phyloP scores from a whole-genome alignment of 768 basidiomycete genomes.

The Krasilnikovozyma curviuscula region DNA sequence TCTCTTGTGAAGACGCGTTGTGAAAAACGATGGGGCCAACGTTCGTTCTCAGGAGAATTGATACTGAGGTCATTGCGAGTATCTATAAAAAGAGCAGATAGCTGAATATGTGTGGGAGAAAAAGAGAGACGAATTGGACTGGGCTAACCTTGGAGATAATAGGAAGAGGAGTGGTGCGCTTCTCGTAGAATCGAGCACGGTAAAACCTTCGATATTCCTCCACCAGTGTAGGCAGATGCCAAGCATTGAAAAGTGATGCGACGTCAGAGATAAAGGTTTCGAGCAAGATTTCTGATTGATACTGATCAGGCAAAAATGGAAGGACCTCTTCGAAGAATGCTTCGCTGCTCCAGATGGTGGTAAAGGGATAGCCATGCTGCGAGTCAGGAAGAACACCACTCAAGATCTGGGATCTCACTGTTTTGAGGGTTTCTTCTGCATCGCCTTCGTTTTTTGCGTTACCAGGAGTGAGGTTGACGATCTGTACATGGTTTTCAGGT shows the following conservation, averaged over 20 bases:
- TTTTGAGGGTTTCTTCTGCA: too few relatives aligned
- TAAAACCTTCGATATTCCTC: constrained; percentile 22
- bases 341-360: constrained; percentile 27
- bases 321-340: constrained; percentile 25
- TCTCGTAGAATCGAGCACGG: constrained; percentile 17
- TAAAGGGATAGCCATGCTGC: constrained; percentile 25
- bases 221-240: constrained; percentile 22
- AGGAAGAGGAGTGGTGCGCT: constrained; percentile 22
- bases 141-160: too few relatives aligned
- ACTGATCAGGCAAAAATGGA: constrained; percentile 19
- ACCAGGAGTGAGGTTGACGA: too few relatives aligned
- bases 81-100: constrained; percentile 16
- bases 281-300: constrained; percentile 22
- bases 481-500: too few relatives aligned
- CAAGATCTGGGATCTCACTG: too few relatives aligned
- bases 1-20: not conserved
- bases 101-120: constrained; percentile 23
- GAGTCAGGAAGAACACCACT: constrained; percentile 23
- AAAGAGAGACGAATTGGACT: constrained; percentile 16
- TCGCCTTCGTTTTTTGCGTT: too few relatives aligned
- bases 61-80: constrained; percentile 22
- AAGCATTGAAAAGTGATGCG: constrained; percentile 20
- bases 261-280: constrained; percentile 1
- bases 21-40: constrained; percentile 18
- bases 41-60: constrained; percentile 23